Conservation (phyloP, 2,329 filamentous ascomycete genomes). For the Didymella pomorum region DNA sequence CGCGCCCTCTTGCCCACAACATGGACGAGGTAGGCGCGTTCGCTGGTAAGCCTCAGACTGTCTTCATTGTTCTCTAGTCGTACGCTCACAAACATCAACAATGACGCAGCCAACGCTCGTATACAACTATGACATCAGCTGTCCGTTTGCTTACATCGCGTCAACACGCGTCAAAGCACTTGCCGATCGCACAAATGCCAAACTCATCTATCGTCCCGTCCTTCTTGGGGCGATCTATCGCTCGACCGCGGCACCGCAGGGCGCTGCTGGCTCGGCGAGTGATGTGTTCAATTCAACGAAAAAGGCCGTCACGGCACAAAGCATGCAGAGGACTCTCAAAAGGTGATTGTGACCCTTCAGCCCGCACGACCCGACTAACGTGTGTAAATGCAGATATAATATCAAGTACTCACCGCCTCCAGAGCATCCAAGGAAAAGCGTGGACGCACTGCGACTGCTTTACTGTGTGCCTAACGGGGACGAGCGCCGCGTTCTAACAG, state of each 20-base stretch:
- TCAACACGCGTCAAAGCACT: slow-evolving; percentile 44
- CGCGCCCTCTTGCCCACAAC: background rate
- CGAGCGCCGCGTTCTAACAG: slow-evolving; percentile 32
- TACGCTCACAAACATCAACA: background rate
- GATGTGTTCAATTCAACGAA: slow-evolving; percentile 49
- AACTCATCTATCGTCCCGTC: slow-evolving; percentile 40
- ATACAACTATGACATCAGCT: slow-evolving; percentile 40
- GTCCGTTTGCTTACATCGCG: slow-evolving; percentile 51
- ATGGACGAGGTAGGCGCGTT: background rate
- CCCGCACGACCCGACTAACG: background rate
- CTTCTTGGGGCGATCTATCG: slow-evolving; percentile 50
- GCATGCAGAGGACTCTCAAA: slow-evolving; percentile 43
- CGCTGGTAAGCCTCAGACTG: background rate
- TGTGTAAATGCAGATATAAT: slow-evolving; percentile 23
- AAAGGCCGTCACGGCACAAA: slow-evolving; percentile 37
- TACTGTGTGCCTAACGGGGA: slow-evolving; percentile 32
- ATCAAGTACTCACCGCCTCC: slow-evolving; percentile 44
- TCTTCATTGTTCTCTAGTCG: background rate
- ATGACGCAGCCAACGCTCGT: slow-evolving; percentile 16
- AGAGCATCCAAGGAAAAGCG: slow-evolving; percentile 44
- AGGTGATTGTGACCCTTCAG: slow-evolving; percentile 3
- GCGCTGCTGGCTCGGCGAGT: slow-evolving; percentile 45
- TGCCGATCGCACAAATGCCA: slow-evolving; percentile 37
- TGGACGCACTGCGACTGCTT: slow-evolving; percentile 44
- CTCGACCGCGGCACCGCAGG: slow-evolving; percentile 47